Evolutionary conservation across 2,329 filamentous ascomycete genomes (phyloP), one percentile per base, ranked within the genome.

Genomic region (Parastagonospora avenae): DNA sequence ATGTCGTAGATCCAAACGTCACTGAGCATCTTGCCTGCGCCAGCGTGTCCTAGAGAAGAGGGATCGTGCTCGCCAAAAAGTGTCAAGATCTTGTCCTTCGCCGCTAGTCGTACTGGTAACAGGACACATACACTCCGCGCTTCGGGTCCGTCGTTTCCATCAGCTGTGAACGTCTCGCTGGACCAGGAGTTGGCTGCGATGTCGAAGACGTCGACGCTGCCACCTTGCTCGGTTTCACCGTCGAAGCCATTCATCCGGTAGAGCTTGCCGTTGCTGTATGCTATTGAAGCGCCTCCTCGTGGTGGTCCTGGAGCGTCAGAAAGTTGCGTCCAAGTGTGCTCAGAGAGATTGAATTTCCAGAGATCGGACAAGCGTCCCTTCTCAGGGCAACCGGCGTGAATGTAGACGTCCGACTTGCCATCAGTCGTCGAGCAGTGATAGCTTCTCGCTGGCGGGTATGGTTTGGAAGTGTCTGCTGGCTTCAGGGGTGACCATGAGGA

Each of bases 161-260:
- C 77, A 0, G 80, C 63, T 0, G 58, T 24, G 57, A 74, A 79
- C 2, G 49, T 52, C 12, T 67, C 60, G 8, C 70, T 72, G 6
- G 59, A 60, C 81, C 82, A 85, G 0, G 51, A 47, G 33, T 78
- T 71, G 0, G 46, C 57, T 5, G 55, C 55, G 0, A 71, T 59
- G 19, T 78, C 68, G 52, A 76, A 85, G 2, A 88, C 81, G 65
- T 95, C 90, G 10, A 96, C 66, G 51, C 81, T 80, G 0, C 89
- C 90, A 12, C 90, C 90, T 41, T 90, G 78, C 64, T 92, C 88
- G 0, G 67, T 76, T 38, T 80, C 77, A 0, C 89, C 90, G 69
- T 93, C 89, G 62, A 87, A 93, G 0, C 91, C 91, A 54, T 91
- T 90, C 77, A 91, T 92, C 27, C 91, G 82, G 74, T 88, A 95